Conservation (phyloP, 345 rosid genomes). For the Dipteronia dyeriana region DNA sequence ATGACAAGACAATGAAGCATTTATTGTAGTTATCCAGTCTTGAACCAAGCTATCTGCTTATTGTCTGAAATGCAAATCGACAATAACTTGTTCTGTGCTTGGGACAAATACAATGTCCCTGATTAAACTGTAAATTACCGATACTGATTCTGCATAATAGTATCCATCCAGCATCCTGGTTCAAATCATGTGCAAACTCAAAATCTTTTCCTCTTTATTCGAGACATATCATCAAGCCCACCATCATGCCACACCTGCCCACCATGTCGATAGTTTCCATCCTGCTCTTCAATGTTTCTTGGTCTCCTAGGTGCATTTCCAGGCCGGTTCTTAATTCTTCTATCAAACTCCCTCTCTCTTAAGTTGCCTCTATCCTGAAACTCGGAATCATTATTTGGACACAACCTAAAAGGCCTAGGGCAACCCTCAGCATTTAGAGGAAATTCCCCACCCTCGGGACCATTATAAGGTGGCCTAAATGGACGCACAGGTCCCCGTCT, state of each 20-base stretch:
- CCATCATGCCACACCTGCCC: conserved; percentile 50
- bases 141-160: conserved; percentile 5
- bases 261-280: conserved; percentile 58
- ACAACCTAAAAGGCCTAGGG: conserved; percentile 54
- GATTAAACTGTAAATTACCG: conserved; percentile 6
- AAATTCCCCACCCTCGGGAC: conserved; percentile 46
- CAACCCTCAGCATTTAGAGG: conserved; percentile 47
- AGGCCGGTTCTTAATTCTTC: conserved; percentile 52
- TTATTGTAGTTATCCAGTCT: conserved; percentile 17
- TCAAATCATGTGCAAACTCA: conserved; percentile 32
- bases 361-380: conserved; percentile 52
- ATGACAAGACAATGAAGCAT: conserved; percentile 18
- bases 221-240: conserved; percentile 52
- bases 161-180: conserved; percentile 20
- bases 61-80: not conserved
- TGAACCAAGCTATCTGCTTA: not conserved
- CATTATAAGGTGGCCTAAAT: conserved; percentile 60
- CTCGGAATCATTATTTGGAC: conserved; percentile 44
- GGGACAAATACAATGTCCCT: not conserved
- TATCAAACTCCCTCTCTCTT: conserved; percentile 64
- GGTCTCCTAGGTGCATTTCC: conserved; percentile 60
- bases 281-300: conserved; percentile 57
- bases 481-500: conserved; percentile 62
- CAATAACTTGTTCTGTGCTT: conserved; percentile 9
- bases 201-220: conserved; percentile 64